A percentile compares a stretch with the other conserved stretches of the same genome.
phyloP scores from a whole-genome alignment of 139 green algal species.

The Volvox reticuliferus region DNA sequence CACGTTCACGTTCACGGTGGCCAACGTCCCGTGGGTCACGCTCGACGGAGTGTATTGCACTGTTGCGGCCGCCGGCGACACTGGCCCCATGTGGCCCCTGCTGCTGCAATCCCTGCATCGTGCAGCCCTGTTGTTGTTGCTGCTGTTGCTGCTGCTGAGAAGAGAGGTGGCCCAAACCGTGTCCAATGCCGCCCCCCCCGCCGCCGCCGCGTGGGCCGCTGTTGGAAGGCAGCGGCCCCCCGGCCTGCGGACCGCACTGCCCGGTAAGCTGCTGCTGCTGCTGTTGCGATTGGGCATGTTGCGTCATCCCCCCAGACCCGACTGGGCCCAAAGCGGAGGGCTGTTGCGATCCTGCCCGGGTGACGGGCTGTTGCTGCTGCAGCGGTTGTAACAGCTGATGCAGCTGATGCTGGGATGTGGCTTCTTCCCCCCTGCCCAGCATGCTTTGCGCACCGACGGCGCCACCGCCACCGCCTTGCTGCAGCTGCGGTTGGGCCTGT shows the following conservation, averaged over 20 bases:
- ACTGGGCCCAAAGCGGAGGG: not conserved
- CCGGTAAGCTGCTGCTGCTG: not conserved
- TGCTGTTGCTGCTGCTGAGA: slow-evolving; percentile 6
- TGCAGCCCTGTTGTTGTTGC: not conserved
- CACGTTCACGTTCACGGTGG: not conserved
- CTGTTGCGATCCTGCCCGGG: not conserved
- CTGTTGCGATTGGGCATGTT: not conserved
- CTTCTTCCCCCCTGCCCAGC: too few species aligned
- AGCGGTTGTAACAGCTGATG: not conserved
- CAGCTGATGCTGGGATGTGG: not conserved
- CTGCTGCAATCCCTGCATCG: not conserved
- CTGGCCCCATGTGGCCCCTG: not conserved
- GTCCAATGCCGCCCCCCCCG: not conserved
- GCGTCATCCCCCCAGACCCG: not conserved
- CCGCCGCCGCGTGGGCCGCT: not conserved
- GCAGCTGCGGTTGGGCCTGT: not conserved
- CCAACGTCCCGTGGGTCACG: slow-evolving; percentile 1
- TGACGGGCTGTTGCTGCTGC: not conserved
- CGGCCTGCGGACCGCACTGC: not conserved
- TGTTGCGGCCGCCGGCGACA: not conserved
- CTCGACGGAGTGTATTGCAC: not conserved
- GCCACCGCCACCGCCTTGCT: not conserved
- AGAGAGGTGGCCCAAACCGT: not conserved
- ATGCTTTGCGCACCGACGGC: too few species aligned
- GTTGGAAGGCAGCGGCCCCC: not conserved